phyloP scores from a whole-genome alignment of 176 grass and related monocot species.

The Hyparrhenia diplandra region DNA sequence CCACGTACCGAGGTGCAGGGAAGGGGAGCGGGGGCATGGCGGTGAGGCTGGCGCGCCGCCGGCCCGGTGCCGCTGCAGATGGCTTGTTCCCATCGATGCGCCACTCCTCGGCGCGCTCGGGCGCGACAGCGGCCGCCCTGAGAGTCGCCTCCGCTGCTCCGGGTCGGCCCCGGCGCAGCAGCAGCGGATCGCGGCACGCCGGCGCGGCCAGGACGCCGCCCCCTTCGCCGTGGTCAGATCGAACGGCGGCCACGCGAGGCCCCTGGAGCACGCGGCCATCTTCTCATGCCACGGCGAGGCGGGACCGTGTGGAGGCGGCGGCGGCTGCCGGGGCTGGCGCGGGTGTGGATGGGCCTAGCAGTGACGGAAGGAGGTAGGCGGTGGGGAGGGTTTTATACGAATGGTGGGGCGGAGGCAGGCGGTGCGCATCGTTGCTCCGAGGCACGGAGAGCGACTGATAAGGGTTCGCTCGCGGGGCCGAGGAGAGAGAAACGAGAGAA shows the following conservation, averaged over 20 bases:
- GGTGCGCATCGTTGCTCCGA: slow-evolving; percentile 23
- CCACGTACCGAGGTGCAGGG: slow-evolving; percentile 57
- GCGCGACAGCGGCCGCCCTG: slow-evolving; percentile 35
- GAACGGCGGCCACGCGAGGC: slow-evolving; percentile 49
- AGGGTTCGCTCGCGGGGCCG: slow-evolving; percentile 7
- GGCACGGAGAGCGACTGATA: slow-evolving; percentile 18
- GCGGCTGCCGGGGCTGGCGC: neutral
- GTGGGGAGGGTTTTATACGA: slow-evolving; percentile 38
- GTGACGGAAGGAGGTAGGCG: slow-evolving; percentile 24
- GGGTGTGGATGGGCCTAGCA: neutral
- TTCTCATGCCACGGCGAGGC: slow-evolving; percentile 10
- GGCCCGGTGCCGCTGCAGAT: slow-evolving; percentile 23
- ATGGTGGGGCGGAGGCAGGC: slow-evolving; percentile 1
- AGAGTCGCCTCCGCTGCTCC: slow-evolving; percentile 33
- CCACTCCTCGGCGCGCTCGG: slow-evolving; percentile 47
- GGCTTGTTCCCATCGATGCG: slow-evolving; percentile 44
- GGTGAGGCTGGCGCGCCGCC: slow-evolving; percentile 32
- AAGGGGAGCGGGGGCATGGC: slow-evolving; percentile 42
- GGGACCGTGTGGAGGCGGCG: neutral
- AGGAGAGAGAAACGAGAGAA: neutral
- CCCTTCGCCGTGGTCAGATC: slow-evolving; percentile 30
- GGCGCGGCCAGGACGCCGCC: slow-evolving; percentile 9
- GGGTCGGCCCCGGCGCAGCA: slow-evolving; percentile 23
- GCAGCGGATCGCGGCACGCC: slow-evolving; percentile 28
- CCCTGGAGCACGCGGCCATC: slow-evolving; percentile 73